Evolutionary conservation across 306 rosid species (phyloP).

Genomic region (Sicyos baderoa): DNA sequence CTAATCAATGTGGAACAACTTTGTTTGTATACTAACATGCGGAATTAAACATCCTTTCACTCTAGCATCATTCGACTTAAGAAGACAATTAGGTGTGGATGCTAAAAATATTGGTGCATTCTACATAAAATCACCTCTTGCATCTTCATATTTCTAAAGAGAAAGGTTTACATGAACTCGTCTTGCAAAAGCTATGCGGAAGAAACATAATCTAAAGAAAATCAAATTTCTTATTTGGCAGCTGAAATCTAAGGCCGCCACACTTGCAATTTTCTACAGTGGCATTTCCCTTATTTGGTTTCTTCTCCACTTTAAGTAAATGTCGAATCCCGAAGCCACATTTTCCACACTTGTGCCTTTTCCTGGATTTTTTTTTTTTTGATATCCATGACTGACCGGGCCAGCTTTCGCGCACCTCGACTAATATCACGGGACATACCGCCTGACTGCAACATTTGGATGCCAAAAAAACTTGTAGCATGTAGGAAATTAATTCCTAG

Average conservation of each 20-base stretch:
- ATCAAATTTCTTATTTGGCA: background rate
- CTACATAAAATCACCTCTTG: background rate
- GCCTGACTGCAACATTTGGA: no score
- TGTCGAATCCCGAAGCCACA: background rate
- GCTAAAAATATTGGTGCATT: background rate
- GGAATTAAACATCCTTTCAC: background rate
- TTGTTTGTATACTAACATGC: no score
- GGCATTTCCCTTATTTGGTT: background rate
- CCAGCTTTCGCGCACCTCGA: no score
- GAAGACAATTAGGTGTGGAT: background rate
- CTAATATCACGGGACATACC: no score
- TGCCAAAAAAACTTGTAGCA: no score
- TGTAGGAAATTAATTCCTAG: no score
- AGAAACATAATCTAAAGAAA: background rate
- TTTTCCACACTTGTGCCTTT: background rate
- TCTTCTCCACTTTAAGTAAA: background rate
- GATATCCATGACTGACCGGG: no score
- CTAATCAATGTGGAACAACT: no score
- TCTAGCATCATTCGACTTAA: background rate
- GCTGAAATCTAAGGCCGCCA: background rate
- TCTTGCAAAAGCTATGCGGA: background rate
- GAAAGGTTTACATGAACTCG: background rate
- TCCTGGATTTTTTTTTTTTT: no score
- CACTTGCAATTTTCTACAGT: background rate
- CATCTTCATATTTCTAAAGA: background rate